Evolutionary conservation across 2,329 filamentous ascomycete genomes (phyloP).

Genomic region (Pseudogymnoascus sp.): DNA sequence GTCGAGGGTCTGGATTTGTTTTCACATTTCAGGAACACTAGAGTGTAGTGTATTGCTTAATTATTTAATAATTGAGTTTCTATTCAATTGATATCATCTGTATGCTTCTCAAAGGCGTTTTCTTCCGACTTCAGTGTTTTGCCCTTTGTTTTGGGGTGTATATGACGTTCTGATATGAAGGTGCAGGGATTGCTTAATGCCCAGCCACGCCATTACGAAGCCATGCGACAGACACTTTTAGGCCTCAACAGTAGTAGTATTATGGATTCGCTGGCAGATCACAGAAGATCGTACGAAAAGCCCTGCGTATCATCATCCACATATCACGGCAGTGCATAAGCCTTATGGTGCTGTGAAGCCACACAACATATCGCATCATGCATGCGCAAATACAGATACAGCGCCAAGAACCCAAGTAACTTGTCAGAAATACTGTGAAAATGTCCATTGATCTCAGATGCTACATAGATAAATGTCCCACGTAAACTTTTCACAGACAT

Average conservation of each 20-base stretch:
- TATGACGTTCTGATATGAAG: background rate
- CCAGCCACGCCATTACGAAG: background rate
- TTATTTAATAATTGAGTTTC: background rate
- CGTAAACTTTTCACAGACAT: conserved; percentile 6
- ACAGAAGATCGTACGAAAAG: background rate
- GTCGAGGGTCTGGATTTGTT: background rate
- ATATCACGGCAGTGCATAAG: background rate
- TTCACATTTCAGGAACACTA: background rate
- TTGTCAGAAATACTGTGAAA: background rate
- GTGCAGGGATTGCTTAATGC: background rate
- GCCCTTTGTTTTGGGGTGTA: background rate
- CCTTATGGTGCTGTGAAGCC: background rate
- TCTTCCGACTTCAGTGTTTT: background rate
- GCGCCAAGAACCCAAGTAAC: background rate
- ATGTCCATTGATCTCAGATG: background rate
- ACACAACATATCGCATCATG: background rate
- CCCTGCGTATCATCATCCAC: background rate
- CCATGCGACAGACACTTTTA: background rate
- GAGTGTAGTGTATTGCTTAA: background rate
- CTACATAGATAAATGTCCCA: background rate
- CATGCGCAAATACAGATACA: background rate
- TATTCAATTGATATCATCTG: background rate
- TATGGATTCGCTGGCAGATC: background rate
- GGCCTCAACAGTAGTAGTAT: background rate
- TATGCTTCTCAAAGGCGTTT: background rate